Conservation (phyloP, 805 yeast species). For the Candida morakotiae region DNA sequence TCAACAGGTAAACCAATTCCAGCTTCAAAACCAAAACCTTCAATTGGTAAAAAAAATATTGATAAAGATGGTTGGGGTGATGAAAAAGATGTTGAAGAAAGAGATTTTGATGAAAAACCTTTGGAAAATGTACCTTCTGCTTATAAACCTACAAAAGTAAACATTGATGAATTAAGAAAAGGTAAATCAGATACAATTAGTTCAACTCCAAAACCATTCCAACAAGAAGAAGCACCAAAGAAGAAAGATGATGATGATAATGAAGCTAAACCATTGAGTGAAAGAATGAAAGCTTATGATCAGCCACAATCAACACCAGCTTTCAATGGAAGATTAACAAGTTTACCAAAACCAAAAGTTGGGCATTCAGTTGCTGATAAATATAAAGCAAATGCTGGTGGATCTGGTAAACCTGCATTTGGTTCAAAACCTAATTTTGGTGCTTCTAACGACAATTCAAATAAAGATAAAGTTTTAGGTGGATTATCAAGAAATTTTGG, state of each 20-base stretch:
- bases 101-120: conserved; percentile 50
- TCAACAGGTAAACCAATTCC: conserved; percentile 39
- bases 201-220: conserved; percentile 33
- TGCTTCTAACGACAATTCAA: conserved; percentile 20
- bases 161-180: conserved; percentile 50
- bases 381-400: conserved; percentile 33
- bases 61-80: conserved; percentile 72
- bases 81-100: conserved; percentile 52
- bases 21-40: conserved; percentile 28
- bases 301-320: too few species aligned
- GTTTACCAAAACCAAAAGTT: conserved; percentile 62
- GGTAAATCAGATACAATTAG: conserved; percentile 43
- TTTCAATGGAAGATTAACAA: conserved; percentile 45
- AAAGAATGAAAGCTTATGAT: conserved; percentile 40
- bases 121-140: conserved; percentile 54
- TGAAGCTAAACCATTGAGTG: conserved; percentile 46
- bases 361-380: conserved; percentile 47
- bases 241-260: conserved; percentile 38
- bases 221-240: conserved; percentile 10
- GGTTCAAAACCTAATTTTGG: conserved; percentile 38
- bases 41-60: conserved; percentile 8
- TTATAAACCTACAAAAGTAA: conserved; percentile 64
- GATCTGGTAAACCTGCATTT: conserved; percentile 18
- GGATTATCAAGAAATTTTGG: conserved; percentile 64
- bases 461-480: conserved; percentile 46